phyloP scores from a whole-genome alignment of 345 rosid genomes.

The Eucalyptus marginata region DNA sequence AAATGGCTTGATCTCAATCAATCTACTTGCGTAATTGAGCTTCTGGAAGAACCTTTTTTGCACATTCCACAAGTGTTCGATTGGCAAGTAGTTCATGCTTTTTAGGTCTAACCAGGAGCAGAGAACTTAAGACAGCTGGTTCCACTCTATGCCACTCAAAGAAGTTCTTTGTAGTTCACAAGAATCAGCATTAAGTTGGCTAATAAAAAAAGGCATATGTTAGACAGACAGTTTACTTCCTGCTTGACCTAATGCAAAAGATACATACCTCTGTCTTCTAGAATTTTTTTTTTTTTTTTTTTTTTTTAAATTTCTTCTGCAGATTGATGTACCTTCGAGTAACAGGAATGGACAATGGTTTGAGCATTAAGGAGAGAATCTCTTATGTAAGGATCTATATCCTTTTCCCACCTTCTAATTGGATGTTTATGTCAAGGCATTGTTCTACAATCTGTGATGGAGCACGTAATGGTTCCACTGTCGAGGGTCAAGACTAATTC shows the following conservation, averaged over 20 bases:
- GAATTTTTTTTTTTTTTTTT: neutral
- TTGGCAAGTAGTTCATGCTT: neutral
- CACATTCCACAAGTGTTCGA: neutral
- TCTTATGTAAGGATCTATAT: slow-evolving; percentile 38
- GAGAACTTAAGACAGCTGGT: neutral
- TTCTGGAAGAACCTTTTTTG: neutral
- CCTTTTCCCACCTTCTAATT: neutral
- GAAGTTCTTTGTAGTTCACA: neutral
- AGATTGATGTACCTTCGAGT: slow-evolving; percentile 88
- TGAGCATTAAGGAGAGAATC: slow-evolving; percentile 82
- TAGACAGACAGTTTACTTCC: neutral
- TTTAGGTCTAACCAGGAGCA: neutral
- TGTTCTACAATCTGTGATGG: neutral
- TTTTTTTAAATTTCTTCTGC: neutral
- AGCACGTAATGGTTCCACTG: neutral
- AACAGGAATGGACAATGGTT: slow-evolving; percentile 88
- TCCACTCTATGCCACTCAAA: neutral
- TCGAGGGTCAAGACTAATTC: neutral
- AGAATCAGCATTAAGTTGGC: neutral
- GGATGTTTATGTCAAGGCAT: neutral
- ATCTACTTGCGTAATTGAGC: neutral
- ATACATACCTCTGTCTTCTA: neutral
- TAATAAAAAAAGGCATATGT: neutral
- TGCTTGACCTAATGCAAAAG: neutral
- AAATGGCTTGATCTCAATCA: neutral